These are phyloP conservation scores for Bretschneidera sinensis DNA, from an alignment of 345 rosid species.

Conservation along the genomic window DNA sequence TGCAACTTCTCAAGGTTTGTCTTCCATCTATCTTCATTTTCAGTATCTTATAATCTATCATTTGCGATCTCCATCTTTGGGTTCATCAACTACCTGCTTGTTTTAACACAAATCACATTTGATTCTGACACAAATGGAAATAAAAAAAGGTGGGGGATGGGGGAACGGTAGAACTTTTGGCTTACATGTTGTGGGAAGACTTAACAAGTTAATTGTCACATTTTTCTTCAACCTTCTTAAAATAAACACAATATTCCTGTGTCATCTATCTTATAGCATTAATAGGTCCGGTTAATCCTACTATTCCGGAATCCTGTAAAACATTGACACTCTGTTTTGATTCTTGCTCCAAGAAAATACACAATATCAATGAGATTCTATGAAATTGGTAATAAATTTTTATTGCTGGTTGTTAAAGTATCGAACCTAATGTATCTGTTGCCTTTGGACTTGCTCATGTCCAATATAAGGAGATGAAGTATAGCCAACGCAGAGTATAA, in stretches of 20 bases:
- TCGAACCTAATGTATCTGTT: slow-evolving; percentile 58
- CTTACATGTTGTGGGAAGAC: slow-evolving; percentile 76
- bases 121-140: background rate
- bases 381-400: slow-evolving; percentile 4
- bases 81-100: slow-evolving; percentile 65
- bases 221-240: slow-evolving; percentile 82
- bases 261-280: slow-evolving; percentile 76
- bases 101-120: slow-evolving; percentile 8
- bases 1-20: no score
- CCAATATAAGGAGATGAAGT: slow-evolving; percentile 92
- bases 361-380: slow-evolving; percentile 22
- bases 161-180: background rate
- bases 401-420: slow-evolving; percentile 13
- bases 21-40: no score
- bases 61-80: slow-evolving; percentile 79
- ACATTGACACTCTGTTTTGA: slow-evolving; percentile 45
- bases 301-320: slow-evolving; percentile 64
- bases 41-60: no score
- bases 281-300: slow-evolving; percentile 68
- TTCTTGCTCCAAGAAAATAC: slow-evolving; percentile 40
- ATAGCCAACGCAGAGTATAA: slow-evolving; percentile 81
- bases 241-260: slow-evolving; percentile 74
- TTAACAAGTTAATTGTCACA: slow-evolving; percentile 85
- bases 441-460: slow-evolving; percentile 70
- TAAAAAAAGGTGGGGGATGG: background rate